These are phyloP conservation scores for Phoma herbarum DNA, from an alignment of 2,329 filamentous ascomycete genomes.

Conservation along the genomic window DNA sequence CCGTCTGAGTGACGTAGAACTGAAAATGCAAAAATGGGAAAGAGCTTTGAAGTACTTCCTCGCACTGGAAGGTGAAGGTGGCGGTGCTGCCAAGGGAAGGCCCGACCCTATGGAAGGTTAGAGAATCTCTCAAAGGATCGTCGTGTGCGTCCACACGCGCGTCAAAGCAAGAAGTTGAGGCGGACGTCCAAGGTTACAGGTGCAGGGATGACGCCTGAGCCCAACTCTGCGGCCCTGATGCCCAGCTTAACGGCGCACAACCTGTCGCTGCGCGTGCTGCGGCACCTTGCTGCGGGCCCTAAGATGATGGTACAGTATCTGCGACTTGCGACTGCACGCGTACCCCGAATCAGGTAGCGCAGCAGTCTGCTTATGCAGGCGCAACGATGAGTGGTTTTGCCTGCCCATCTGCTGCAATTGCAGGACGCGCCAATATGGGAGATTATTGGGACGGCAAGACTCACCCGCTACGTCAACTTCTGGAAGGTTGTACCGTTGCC, in stretches of 20 bases:
- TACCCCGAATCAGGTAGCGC: slow-evolving; percentile 22
- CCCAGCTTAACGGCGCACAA: slow-evolving; percentile 21
- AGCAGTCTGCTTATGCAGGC: slow-evolving; percentile 11
- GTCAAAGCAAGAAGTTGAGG: slow-evolving; percentile 8
- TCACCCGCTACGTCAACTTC: slow-evolving; percentile 5
- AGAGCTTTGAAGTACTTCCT: not conserved
- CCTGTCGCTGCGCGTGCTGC: slow-evolving; percentile 17
- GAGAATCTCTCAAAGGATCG: slow-evolving; percentile 2
- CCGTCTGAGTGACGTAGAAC: slow-evolving; percentile 33
- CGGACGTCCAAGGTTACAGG: slow-evolving; percentile 16
- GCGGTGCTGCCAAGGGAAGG: slow-evolving; percentile 18
- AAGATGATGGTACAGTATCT: slow-evolving; percentile 4
- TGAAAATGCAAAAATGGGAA: not conserved
- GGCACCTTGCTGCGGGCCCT: slow-evolving; percentile 16
- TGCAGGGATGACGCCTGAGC: slow-evolving; percentile 20
- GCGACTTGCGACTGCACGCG: slow-evolving; percentile 22
- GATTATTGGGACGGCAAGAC: slow-evolving; percentile 18
- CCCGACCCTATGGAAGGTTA: slow-evolving; percentile 15
- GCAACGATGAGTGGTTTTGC: slow-evolving; percentile 19
- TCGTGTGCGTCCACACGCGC: slow-evolving; percentile 13
- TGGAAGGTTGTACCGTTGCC: slow-evolving; percentile 3
- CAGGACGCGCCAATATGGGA: slow-evolving; percentile 15
- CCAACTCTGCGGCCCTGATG: slow-evolving; percentile 29
- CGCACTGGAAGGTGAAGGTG: slow-evolving; percentile 11
- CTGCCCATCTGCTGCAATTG: not conserved